Percentiles rank a stretch among this genome's conserved stretches.
These are phyloP conservation scores for Penicillium sp. DNA, from an alignment of 2,329 filamentous ascomycete species.

Conservation along the genomic window DNA sequence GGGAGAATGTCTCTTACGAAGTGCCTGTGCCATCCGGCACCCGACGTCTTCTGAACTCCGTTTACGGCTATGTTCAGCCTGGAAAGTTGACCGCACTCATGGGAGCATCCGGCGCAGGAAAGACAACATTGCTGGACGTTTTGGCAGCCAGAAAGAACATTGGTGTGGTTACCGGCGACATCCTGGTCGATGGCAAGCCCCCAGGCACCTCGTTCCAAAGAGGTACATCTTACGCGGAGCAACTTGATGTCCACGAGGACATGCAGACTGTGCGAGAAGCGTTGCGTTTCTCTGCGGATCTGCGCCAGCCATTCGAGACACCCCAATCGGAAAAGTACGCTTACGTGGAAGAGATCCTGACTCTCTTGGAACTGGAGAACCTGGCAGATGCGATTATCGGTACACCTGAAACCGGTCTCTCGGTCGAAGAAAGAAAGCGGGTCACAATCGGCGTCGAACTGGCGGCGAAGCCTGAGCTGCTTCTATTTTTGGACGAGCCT, in stretches of 20 bases:
- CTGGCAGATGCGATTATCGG: constrained; percentile 66
- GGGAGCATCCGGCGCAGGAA: constrained; percentile 67
- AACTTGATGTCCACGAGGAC: constrained; percentile 62
- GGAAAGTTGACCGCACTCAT: constrained; percentile 51
- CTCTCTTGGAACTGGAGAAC: constrained; percentile 63
- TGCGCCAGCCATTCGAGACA: constrained; percentile 59
- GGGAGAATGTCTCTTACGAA: constrained; percentile 51
- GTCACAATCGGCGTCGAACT: constrained; percentile 40
- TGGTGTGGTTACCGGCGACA: constrained; percentile 61
- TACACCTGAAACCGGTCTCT: constrained; percentile 57
- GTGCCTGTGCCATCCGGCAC: constrained; percentile 48
- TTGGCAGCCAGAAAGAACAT: constrained; percentile 64
- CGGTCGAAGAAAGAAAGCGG: constrained; percentile 49
- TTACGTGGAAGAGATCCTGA: constrained; percentile 65
- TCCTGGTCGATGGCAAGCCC: constrained; percentile 58
- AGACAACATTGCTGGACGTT: constrained; percentile 80
- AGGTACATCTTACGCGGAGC: constrained; percentile 63
- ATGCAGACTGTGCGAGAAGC: constrained; percentile 64
- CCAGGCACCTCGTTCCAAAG: constrained; percentile 61
- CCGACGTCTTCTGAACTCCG: constrained; percentile 43
- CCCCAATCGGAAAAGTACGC: constrained; percentile 60
- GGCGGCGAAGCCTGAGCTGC: constrained; percentile 47
- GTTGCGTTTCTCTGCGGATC: constrained; percentile 62
- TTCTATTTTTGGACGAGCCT: constrained; percentile 64
- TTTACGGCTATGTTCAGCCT: constrained; percentile 50